Conservation (phyloP, 2,329 filamentous ascomycete genomes). For the Hysterium pulicare region DNA sequence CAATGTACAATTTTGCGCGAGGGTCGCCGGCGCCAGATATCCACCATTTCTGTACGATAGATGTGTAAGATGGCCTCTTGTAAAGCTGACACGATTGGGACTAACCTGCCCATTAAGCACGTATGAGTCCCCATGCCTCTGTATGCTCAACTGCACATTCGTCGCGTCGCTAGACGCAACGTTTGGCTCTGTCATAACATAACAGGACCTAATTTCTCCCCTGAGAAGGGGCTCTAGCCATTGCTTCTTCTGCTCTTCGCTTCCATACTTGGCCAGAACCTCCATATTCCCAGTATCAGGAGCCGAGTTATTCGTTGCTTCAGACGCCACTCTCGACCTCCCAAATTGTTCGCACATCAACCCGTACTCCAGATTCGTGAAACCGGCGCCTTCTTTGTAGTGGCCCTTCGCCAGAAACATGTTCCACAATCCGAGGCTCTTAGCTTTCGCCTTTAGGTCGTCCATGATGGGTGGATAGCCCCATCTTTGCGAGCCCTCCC, state of each 20-base stretch:
- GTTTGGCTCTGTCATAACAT: constrained; percentile 87
- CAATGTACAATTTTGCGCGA: constrained; percentile 84
- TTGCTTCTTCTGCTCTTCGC: constrained; percentile 73
- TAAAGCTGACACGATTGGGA: neutral
- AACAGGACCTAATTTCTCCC: constrained; percentile 79
- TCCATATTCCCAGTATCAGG: constrained; percentile 95
- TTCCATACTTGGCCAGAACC: constrained; percentile 83
- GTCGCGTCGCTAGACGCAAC: constrained; percentile 83
- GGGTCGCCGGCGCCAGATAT: constrained; percentile 89
- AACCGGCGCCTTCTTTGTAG: constrained; percentile 89
- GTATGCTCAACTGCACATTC: constrained; percentile 81
- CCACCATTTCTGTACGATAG: constrained; percentile 90
- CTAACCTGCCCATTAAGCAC: constrained; percentile 78
- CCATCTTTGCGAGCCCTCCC: constrained; percentile 71
- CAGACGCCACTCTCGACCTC: constrained; percentile 65
- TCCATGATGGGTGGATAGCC: constrained; percentile 78
- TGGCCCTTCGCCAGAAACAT: constrained; percentile 92
- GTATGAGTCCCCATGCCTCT: constrained; percentile 76
- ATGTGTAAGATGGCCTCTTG: constrained; percentile 39
- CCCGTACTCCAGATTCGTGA: constrained; percentile 92
- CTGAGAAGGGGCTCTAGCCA: constrained; percentile 79
- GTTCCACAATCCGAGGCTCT: constrained; percentile 85
- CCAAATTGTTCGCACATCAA: constrained; percentile 93
- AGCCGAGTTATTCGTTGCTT: constrained; percentile 78
- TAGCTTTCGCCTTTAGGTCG: constrained; percentile 78